Percentiles rank a stretch among this genome's conserved stretches.
These are phyloP conservation scores for Rhizomucor pusillus DNA, from an alignment of 371 early-diverging fungal genomes.

Conservation along the genomic window DNA sequence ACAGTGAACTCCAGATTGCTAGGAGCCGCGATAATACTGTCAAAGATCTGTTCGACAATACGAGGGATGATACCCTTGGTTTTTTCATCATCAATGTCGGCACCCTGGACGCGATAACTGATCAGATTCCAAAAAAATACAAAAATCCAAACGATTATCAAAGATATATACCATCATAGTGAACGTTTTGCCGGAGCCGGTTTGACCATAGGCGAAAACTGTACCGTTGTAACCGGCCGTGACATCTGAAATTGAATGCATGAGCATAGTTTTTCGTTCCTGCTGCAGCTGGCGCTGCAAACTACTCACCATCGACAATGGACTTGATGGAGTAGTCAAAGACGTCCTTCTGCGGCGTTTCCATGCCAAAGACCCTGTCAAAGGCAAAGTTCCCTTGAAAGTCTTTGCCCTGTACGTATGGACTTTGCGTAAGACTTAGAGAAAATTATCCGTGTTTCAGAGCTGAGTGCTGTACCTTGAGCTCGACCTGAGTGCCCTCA, in stretches of 20 bases:
- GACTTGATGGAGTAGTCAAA: conserved; percentile 88
- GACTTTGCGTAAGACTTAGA: not conserved
- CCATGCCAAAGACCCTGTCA: conserved; percentile 86
- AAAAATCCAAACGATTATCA: not conserved
- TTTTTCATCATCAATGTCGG: conserved; percentile 86
- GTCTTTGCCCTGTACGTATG: conserved; percentile 72
- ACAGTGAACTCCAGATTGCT: conserved; percentile 88
- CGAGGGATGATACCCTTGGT: conserved; percentile 92
- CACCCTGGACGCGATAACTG: conserved; percentile 77
- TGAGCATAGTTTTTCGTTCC: not conserved
- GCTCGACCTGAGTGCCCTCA: conserved; percentile 71
- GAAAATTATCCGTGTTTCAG: not conserved
- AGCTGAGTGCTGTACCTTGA: conserved; percentile 48
- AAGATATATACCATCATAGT: conserved; percentile 88
- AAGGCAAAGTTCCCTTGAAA: conserved; percentile 83
- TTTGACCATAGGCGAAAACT: conserved; percentile 97
- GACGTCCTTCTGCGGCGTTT: conserved; percentile 76
- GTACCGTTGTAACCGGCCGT: conserved; percentile 91
- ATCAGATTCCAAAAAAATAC: not conserved
- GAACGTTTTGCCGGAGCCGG: conserved; percentile 97
- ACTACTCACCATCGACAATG: conserved; percentile 79
- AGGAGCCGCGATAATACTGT: conserved; percentile 77
- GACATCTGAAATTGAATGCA: conserved; percentile 40
- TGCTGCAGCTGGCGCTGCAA: too few relatives aligned
- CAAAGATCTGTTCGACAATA: conserved; percentile 88